Evolutionary conservation across 2,329 filamentous ascomycete species (phyloP).

Genomic region (Zasmidium citrigriseum): DNA sequence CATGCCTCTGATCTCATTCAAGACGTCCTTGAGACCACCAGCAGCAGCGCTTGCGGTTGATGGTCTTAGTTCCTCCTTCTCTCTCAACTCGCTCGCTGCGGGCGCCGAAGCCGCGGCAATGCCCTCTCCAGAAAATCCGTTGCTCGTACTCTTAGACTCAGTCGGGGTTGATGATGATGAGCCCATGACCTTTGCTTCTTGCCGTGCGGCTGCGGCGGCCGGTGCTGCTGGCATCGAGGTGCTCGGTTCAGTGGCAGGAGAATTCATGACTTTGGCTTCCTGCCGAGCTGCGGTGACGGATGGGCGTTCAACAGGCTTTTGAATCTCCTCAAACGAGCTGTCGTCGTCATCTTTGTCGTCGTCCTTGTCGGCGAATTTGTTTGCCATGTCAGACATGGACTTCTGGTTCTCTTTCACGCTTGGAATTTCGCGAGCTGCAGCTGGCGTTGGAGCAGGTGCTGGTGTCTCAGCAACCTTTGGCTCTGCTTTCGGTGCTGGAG

Average conservation of each 20-base stretch:
- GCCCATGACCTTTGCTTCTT: constrained; percentile 15
- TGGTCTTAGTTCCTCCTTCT: constrained; percentile 17
- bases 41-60: constrained; percentile 40
- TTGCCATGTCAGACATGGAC: constrained; percentile 81
- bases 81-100: constrained; percentile 33
- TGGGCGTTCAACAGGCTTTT: constrained; percentile 70
- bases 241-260: constrained; percentile 12
- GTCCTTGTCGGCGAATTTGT: constrained; percentile 79
- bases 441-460: constrained; percentile 47
- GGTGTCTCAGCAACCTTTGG: constrained; percentile 52
- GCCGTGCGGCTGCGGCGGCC: constrained; percentile 18
- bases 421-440: constrained; percentile 53
- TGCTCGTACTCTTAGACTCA: constrained; percentile 20
- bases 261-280: constrained; percentile 29
- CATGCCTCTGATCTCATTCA: constrained; percentile 75
- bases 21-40: constrained; percentile 62
- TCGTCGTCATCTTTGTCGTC: constrained; percentile 62
- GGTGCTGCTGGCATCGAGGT: constrained; percentile 8
- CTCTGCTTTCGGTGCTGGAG: constrained; percentile 44
- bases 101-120: constrained; percentile 20
- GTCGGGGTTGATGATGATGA: constrained; percentile 13
- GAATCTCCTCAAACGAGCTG: constrained; percentile 84
- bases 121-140: constrained; percentile 16
- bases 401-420: constrained; percentile 81
- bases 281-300: constrained; percentile 35